Evolutionary conservation across 352 stramenopile genomes (phyloP).

Genomic region (Phytophthora lateralis): DNA sequence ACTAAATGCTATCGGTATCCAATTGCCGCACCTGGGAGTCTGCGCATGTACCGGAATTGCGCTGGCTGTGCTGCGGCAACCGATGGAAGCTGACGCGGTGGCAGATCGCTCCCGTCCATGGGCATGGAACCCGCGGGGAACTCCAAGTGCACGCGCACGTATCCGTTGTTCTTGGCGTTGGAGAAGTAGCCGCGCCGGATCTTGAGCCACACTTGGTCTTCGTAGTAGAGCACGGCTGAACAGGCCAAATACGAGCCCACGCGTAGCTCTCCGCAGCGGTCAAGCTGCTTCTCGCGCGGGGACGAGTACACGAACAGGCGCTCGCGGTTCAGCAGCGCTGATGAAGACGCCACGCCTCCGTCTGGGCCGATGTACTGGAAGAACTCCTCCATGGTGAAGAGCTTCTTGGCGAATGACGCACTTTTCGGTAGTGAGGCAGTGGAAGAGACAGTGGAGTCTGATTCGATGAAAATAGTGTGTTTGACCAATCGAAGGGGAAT

Average conservation of each 20-base stretch:
- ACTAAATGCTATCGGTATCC: conserved; percentile 10
- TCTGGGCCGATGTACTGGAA: conserved; percentile 69
- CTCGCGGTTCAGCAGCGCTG: conserved; percentile 42
- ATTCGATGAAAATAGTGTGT: conserved; percentile 2
- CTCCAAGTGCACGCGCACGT: conserved; percentile 69
- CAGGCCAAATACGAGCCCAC: conserved; percentile 75
- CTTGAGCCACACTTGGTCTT: conserved; percentile 75
- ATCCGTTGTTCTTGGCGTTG: conserved; percentile 70
- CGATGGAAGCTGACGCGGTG: conserved; percentile 36
- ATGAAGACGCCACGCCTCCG: conserved; percentile 21
- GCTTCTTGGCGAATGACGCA: conserved; percentile 14
- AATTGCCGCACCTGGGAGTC: conserved; percentile 49
- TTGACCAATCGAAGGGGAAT: not conserved
- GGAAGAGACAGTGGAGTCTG: conserved; percentile 4
- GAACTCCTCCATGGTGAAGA: conserved; percentile 63
- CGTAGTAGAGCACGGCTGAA: conserved; percentile 54
- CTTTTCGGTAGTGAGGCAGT: conserved; percentile 5
- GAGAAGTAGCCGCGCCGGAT: conserved; percentile 80
- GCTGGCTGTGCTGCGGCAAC: conserved; percentile 23
- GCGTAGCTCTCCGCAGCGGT: conserved; percentile 63
- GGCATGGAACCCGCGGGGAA: conserved; percentile 21
- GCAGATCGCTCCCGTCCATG: conserved; percentile 30
- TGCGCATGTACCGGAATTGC: conserved; percentile 57
- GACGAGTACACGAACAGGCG: conserved; percentile 70
- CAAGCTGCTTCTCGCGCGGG: conserved; percentile 59